Evolutionary conservation across 73 alveolate species (phyloP), one percentile per base, ranked within the genome.

Genomic region (Symbiodinium pilosum): DNA sequence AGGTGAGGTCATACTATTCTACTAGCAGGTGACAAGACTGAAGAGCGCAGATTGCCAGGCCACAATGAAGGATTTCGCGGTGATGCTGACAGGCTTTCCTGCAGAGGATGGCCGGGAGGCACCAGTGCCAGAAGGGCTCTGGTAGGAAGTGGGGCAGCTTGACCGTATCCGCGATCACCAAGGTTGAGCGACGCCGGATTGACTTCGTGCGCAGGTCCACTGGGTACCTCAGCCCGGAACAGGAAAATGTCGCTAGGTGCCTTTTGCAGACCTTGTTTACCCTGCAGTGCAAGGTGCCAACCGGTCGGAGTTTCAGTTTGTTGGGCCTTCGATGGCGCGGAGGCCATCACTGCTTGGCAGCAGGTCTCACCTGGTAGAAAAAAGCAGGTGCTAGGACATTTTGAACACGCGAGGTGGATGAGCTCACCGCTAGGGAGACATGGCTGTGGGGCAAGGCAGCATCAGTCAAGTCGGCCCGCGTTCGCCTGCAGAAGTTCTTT

Each of bases 401-500:
- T n/a, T n/a, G n/a, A n/a, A n/a, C n/a, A n/a, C n/a, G n/a, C n/a
- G n/a, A 91, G 97, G 97, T 91, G n/a, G 38, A 83, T 1, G 97
- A 91, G 12, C 75, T 91, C 30, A 12, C 71, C 77, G 97, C 89
- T 40, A 24, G 97, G 56, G 97, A 91, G 81, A 91, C 97, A 0
- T 91, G 97, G 97, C 97, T 91, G 32, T 91, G 97, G 97, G 89
- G 97, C 89, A 91, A 91, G 97, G 97, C 89, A 0, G 77, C 84
- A 7, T 24, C 43, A 73, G 42, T 4, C 3, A 18, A 18, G 24
- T 26, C 30, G 34, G 81, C 32, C 77, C 32, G 59, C 14, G 59
- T 47, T 6, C 59, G n/a, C n/a, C n/a, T n/a, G n/a, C n/a, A n/a
- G n/a, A n/a, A n/a, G n/a, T n/a, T n/a, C n/a, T 56, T 11, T 64